Base-by-base conservation (phyloP, 495 filamentous ascomycete species). In the Tuber microsphaerosporum region DNA sequence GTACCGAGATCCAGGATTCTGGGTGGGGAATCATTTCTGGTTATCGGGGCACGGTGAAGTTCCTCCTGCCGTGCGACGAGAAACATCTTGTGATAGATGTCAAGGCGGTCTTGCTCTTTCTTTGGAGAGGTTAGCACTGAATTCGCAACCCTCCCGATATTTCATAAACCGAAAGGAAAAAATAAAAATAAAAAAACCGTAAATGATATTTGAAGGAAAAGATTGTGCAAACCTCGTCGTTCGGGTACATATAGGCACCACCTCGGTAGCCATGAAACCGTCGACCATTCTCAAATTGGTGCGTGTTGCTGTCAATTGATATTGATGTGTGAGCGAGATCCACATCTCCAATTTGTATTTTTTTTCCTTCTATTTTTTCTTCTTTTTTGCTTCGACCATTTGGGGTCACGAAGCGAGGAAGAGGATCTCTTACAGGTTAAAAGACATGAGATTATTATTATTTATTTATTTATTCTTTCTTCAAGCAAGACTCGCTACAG, bases 1-100 rank as follows among this genome's bases (percentile, higher is more conserved):
- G 91, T 93, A 41, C 94, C 94, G 70, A 97, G 83, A 82, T 97
- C 94, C 37, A 97, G 85, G 56, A 97, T 90, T 37, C 88, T 84
- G 26, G 73, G 81, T 61, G 74, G 83, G 1, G 84, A 85, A 73
- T 87, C 84, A 5, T 77, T 82, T 4, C 86, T 85, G 42, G 85
- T 84, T 17, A 93, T 86, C 1, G 91, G 88, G 39, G 88, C 86
- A 65, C 78, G 84, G 75, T 90, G 86, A 31, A 90, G 84, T 78
- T 86, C 83, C 77, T 90, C 86, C 74, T 86, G 75, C 83, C 92
- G 90, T 31, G 90, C 90, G 9, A 92, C 89, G 17, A 88, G 79
- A 81, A 92, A 91, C 75, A 94, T 84, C 77, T 91, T 90, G 84
- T 95, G 92, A 76, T 92, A 90, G 51, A 93, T 90, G 77, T 95